Base-by-base conservation (phyloP, 768 basidiomycete genomes). In the Tylopilus plumbeoviolaceoides region DNA sequence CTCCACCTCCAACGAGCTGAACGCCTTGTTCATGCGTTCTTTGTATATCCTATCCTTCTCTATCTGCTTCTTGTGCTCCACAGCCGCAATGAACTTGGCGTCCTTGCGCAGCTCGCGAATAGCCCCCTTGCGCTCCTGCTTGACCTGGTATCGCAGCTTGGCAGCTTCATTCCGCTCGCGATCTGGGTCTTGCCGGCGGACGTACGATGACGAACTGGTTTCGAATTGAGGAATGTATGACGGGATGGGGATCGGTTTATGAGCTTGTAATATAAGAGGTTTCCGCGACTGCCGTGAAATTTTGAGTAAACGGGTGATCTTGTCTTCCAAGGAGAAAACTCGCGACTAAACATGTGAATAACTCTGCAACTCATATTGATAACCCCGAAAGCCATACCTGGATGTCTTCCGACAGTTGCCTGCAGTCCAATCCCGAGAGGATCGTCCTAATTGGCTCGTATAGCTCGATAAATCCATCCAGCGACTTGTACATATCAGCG, bases 61-160 rank as follows among this genome's bases (percentile, higher is more conserved):
- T 68, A 76, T 73, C 72, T 91, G 88, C 65, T 86, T 83, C 72
- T 85, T 82, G 64, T 91, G 85, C 62, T 92, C 85, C 65, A 95
- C 93, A 27, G 77, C 78, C 10, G 95, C 92, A 71, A 99, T 75
- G 82, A 98, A 99, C 59, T 82, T 79, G 56, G 92, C 86, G 66
- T 99, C 97, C 76, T 98, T 98, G 55, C 97, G 83, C 48, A 99
- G 76, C 67, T 99, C 97, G 43, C 95, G 78, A 56, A 99, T 93
- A 5, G 97, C 97, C 41, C 97, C 95, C 77, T 98, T 98, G 65
- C 82, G 77, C 76, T 98, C 97, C 73, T 98, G 87, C 73, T 95
- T 95, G 75, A 93, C 87, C 66, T 94, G 83, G 38, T 82, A 80
- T 50, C 89, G 86, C 63, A 99, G 72, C 70, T 98, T 98, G 52